These are phyloP conservation scores for Alternaria brassicae DNA, from an alignment of 2,329 filamentous ascomycete species.

Conservation along the genomic window DNA sequence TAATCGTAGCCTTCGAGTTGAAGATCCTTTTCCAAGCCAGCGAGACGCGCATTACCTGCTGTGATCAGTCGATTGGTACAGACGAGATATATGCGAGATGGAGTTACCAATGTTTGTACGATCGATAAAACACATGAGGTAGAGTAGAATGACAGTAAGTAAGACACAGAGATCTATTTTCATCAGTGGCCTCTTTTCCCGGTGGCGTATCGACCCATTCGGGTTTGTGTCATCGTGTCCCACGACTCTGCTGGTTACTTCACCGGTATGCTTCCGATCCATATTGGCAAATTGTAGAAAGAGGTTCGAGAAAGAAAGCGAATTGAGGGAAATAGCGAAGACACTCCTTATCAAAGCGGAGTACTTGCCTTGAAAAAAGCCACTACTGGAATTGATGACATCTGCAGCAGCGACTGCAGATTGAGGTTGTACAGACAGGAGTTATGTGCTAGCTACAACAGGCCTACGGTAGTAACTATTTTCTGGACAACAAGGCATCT, in stretches of 20 bases:
- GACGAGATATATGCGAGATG: neutral
- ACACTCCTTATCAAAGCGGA: neutral
- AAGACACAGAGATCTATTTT: constrained; percentile 70
- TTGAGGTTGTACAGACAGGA: neutral
- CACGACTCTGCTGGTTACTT: constrained; percentile 7
- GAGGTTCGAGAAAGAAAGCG: neutral
- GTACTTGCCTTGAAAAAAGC: neutral
- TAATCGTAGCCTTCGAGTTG: constrained; percentile 67
- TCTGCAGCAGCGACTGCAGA: neutral
- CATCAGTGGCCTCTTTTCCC: constrained; percentile 61
- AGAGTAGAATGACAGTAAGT: constrained; percentile 68
- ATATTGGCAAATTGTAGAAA: neutral
- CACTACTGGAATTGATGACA: neutral
- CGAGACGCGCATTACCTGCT: constrained; percentile 69
- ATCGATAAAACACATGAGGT: constrained; percentile 75
- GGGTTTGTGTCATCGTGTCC: constrained; percentile 33
- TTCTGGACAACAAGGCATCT: neutral
- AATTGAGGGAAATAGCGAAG: neutral
- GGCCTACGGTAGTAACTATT: neutral
- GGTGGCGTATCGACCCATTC: constrained; percentile 61
- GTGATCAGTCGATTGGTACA: neutral
- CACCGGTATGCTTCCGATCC: constrained; percentile 9
- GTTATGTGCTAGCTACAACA: neutral
- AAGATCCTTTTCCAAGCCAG: constrained; percentile 68
- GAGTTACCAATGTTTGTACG: constrained; percentile 70